Evolutionary conservation across 441 rosid genomes (phyloP).

Genomic region (Euphorbia schlechtendalii): DNA sequence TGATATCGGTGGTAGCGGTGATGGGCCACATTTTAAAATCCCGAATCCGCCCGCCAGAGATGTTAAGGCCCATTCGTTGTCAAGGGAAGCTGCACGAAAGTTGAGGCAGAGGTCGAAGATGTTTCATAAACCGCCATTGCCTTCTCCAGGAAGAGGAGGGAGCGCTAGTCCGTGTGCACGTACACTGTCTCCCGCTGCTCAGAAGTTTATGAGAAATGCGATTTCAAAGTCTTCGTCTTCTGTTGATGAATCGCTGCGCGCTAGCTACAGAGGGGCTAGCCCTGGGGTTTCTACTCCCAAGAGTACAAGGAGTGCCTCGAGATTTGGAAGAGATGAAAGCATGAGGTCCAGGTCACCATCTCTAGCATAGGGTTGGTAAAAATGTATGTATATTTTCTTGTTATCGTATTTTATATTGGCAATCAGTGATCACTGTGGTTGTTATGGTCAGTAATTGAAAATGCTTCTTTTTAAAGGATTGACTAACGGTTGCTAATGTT

Average conservation of each 20-base stretch:
- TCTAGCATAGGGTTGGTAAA: constrained; percentile 44
- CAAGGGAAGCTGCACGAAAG: constrained; percentile 80
- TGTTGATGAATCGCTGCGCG: constrained; percentile 90
- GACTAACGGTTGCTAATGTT: background rate
- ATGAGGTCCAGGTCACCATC: constrained; percentile 63
- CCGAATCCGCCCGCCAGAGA: constrained; percentile 69
- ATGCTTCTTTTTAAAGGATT: background rate
- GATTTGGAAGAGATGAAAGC: constrained; percentile 78
- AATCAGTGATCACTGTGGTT: background rate
- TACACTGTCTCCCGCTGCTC: constrained; percentile 89
- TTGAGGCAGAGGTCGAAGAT: constrained; percentile 73
- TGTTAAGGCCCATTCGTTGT: constrained; percentile 76
- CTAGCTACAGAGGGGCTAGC: constrained; percentile 82
- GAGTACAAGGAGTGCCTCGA: constrained; percentile 60
- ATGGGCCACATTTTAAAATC: constrained; percentile 77
- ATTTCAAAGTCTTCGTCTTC: constrained; percentile 75
- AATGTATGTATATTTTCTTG: constrained; percentile 14
- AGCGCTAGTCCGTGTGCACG: constrained; percentile 85
- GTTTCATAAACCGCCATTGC: constrained; percentile 84
- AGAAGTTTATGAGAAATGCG: constrained; percentile 80
- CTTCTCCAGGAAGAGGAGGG: constrained; percentile 79
- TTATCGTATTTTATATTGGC: background rate
- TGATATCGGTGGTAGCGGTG: constrained; percentile 82
- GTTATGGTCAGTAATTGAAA: background rate
- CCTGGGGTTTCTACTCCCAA: constrained; percentile 67